These are phyloP conservation scores for Torulaspora pretoriensis DNA, from an alignment of 1,139 yeast genomes.

Conservation along the genomic window DNA sequence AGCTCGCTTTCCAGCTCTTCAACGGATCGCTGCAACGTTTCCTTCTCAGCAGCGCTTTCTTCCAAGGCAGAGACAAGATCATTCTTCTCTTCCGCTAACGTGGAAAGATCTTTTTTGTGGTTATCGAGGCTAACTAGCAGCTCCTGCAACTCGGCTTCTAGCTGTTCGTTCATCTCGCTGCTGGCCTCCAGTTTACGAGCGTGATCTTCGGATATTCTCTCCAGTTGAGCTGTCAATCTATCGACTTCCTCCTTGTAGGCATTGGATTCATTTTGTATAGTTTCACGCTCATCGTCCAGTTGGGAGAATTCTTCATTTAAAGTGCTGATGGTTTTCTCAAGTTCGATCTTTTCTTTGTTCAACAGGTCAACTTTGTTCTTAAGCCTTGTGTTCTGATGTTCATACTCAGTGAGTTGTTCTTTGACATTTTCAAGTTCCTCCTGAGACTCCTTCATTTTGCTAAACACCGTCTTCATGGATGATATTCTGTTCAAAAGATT, in stretches of 20 bases:
- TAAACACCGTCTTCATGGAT: conserved; percentile 72
- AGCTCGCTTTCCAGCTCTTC: conserved; percentile 26
- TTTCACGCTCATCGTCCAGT: conserved; percentile 65
- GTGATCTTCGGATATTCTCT: conserved; percentile 22
- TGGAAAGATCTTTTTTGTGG: conserved; percentile 28
- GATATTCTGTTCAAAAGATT: conserved; percentile 69
- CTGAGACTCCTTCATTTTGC: conserved; percentile 72
- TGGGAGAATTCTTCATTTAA: conserved; percentile 52
- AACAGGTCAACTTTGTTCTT: conserved; percentile 33
- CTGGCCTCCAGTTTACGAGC: conserved; percentile 22
- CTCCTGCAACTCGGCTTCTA: conserved; percentile 33
- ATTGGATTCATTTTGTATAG: conserved; percentile 45
- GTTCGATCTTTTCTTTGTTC: conserved; percentile 34
- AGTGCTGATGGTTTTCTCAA: conserved; percentile 36
- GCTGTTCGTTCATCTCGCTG: conserved; percentile 19
- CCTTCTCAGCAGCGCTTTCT: conserved; percentile 22
- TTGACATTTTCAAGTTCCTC: conserved; percentile 60
- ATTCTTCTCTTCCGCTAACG: conserved; percentile 30
- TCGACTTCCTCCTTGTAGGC: conserved; percentile 22
- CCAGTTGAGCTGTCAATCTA: conserved; percentile 25
- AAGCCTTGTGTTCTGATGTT: conserved; percentile 37
- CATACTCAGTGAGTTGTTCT: conserved; percentile 40
- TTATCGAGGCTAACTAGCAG: conserved; percentile 27
- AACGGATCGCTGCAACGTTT: conserved; percentile 26
- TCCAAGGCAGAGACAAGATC: conserved; percentile 22